Percentiles rank a stretch among this genome's conserved stretches.
These are phyloP conservation scores for Ambispora gerdemannii DNA, from an alignment of 192 early-diverging fungal species.

Conservation along the genomic window DNA sequence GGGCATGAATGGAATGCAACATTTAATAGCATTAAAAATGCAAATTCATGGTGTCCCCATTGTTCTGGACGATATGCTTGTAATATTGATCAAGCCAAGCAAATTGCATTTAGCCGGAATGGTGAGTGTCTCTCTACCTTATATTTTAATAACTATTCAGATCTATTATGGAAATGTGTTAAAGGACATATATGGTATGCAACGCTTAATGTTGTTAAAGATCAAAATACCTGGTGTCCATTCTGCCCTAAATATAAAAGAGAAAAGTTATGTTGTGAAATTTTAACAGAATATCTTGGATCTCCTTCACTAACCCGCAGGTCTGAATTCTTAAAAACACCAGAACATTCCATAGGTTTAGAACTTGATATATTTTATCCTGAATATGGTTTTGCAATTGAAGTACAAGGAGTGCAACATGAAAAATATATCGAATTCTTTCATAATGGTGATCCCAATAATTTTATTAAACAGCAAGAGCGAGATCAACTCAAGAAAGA, in stretches of 20 bases:
- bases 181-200: conserved; percentile 9
- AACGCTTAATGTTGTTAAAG: conserved; percentile 11
- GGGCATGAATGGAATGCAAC: conserved; percentile 19
- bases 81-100: conserved; percentile 19
- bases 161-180: too few species aligned
- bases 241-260: not conserved
- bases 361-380: too few species aligned
- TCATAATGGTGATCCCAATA: too few species aligned
- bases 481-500: too few species aligned
- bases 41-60: conserved; percentile 13
- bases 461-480: too few species aligned
- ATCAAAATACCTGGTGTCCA: conserved; percentile 11
- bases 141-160: conserved; percentile 20
- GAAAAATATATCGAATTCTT: too few species aligned
- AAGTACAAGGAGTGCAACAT: too few species aligned
- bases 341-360: too few species aligned
- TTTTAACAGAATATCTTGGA: too few species aligned
- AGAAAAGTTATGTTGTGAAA: not conserved
- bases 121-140: conserved; percentile 18
- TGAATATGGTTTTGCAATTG: too few species aligned
- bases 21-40: conserved; percentile 24
- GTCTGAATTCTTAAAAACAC: too few species aligned
- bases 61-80: conserved; percentile 19
- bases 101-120: conserved; percentile 15
- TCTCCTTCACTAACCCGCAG: too few species aligned